Conservation (phyloP, 805 yeast genomes). For the Babjeviella inositovora region DNA sequence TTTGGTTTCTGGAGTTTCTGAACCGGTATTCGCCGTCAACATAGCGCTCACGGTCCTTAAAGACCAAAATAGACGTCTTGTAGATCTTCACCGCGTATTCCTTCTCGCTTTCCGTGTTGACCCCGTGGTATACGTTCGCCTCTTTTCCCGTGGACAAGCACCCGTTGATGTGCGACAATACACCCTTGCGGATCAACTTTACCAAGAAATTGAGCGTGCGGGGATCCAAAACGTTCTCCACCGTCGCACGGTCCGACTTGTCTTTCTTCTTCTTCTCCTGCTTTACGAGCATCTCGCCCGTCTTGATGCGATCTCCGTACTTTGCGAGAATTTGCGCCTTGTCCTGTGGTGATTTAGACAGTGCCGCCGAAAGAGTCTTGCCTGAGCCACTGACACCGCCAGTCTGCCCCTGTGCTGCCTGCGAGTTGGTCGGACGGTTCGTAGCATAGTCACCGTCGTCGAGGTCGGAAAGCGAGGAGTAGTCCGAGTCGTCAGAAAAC, state of each 20-base stretch:
- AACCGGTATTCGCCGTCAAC: constrained; percentile 94
- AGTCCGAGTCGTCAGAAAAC: no score
- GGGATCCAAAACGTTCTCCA: constrained; percentile 93
- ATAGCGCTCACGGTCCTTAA: constrained; percentile 90
- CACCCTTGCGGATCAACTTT: constrained; percentile 70
- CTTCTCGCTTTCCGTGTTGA: constrained; percentile 20
- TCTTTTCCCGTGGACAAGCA: constrained; percentile 95
- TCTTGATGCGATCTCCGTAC: constrained; percentile 47
- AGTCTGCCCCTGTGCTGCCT: no score
- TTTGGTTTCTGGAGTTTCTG: constrained; percentile 68
- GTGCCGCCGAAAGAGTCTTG: no score
- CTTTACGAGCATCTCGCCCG: constrained; percentile 37
- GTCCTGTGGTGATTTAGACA: no score
- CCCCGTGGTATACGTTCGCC: constrained; percentile 93
- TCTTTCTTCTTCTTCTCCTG: constrained; percentile 55
- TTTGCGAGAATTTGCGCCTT: constrained; percentile 39
- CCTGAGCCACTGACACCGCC: no score
- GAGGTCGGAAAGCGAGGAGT: no score
- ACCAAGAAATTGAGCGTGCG: constrained; percentile 75
- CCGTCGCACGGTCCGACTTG: constrained; percentile 89
- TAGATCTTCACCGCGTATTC: constrained; percentile 87
- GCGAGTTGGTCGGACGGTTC: no score
- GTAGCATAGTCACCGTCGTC: no score
- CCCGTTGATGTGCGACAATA: constrained; percentile 77
- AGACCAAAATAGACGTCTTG: constrained; percentile 92